These are phyloP conservation scores for Phytophthora agathidicida DNA, from an alignment of 352 stramenopile species.

Conservation along the genomic window DNA sequence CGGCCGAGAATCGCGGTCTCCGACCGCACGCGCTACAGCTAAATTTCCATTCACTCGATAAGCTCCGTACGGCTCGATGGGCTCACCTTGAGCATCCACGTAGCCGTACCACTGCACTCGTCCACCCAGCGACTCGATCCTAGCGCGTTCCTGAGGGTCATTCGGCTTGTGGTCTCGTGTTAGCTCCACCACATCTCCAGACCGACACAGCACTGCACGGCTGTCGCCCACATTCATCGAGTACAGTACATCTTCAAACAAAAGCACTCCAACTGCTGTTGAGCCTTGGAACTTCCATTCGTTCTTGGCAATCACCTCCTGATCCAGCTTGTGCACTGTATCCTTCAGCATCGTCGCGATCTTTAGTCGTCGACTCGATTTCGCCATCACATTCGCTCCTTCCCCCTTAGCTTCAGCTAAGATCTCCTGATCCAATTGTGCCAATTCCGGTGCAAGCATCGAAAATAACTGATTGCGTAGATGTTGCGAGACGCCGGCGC, in stretches of 20 bases:
- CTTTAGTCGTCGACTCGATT: constrained; percentile 34
- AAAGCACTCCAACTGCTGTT: constrained; percentile 71
- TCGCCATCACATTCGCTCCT: constrained; percentile 35
- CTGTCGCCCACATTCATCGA: constrained; percentile 95
- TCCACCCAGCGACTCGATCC: constrained; percentile 83
- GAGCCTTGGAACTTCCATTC: constrained; percentile 86
- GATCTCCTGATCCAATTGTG: constrained; percentile 51
- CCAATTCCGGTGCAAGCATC: constrained; percentile 53
- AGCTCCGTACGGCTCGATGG: constrained; percentile 90
- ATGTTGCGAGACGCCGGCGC: constrained; percentile 69
- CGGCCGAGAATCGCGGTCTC: constrained; percentile 87
- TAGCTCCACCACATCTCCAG: constrained; percentile 68
- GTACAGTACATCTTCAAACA: constrained; percentile 82
- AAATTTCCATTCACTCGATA: constrained; percentile 94
- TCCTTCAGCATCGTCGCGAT: constrained; percentile 49
- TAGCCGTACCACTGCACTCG: constrained; percentile 92
- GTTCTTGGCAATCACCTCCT: constrained; percentile 62
- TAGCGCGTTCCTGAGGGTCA: constrained; percentile 68
- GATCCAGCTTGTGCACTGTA: constrained; percentile 58
- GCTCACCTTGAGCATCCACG: constrained; percentile 78
- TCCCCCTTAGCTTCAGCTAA: constrained; percentile 41
- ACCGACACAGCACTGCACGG: constrained; percentile 92
- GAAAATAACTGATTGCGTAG: constrained; percentile 67
- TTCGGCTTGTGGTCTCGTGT: constrained; percentile 93
- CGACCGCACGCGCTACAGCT: constrained; percentile 90